Evolutionary conservation across 805 yeast genomes (phyloP).

Genomic region (Candida vaughaniae): DNA sequence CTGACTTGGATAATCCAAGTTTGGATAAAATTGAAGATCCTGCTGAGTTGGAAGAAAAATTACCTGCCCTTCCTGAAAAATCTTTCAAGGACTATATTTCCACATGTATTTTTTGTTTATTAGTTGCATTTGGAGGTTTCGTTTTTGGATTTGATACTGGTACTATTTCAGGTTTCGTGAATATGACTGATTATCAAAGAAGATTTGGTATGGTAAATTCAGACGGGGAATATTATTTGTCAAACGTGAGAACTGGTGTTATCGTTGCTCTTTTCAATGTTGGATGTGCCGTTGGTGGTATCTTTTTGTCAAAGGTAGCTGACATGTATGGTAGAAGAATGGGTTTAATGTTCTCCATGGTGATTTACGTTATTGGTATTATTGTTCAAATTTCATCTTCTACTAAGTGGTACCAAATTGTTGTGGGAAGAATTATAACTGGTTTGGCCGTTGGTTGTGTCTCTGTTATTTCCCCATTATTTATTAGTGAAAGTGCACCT

Average conservation of each 20-base stretch:
- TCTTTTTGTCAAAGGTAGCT: slow-evolving; percentile 54
- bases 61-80: slow-evolving; percentile 25
- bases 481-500: slow-evolving; percentile 71
- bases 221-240: slow-evolving; percentile 42
- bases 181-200: slow-evolving; percentile 53
- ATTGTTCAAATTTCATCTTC: slow-evolving; percentile 58
- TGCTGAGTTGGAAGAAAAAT: slow-evolving; percentile 5
- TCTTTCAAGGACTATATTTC: slow-evolving; percentile 30
- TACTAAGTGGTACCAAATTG: slow-evolving; percentile 59
- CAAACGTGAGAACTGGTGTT: slow-evolving; percentile 51
- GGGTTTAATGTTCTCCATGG: slow-evolving; percentile 53
- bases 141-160: slow-evolving; percentile 81
- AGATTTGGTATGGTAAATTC: slow-evolving; percentile 50
- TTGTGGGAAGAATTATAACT: slow-evolving; percentile 60
- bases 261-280: slow-evolving; percentile 59
- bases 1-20: background rate
- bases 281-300: slow-evolving; percentile 75
- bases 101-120: slow-evolving; percentile 44
- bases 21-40: background rate
- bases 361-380: slow-evolving; percentile 60
- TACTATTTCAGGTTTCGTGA: slow-evolving; percentile 70
- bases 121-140: slow-evolving; percentile 74
- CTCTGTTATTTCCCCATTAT: slow-evolving; percentile 64
- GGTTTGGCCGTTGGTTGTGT: slow-evolving; percentile 77
- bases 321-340: slow-evolving; percentile 61